Base-by-base conservation (phyloP, 2,329 filamentous ascomycete genomes). In the Penicillium corylophilum region DNA sequence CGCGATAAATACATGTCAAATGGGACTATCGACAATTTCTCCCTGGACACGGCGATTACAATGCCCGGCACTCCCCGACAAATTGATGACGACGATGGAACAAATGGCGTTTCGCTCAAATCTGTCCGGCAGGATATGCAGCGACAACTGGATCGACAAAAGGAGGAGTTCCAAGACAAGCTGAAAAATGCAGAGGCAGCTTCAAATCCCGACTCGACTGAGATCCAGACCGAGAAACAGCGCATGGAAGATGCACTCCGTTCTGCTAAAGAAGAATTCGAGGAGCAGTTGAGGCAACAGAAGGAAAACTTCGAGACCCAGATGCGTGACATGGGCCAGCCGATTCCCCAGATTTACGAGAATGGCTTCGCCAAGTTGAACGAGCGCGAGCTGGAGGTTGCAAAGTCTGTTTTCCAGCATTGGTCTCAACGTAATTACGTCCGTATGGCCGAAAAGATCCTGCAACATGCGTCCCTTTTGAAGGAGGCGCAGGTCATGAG, bases 401-500 rank as follows among this genome's bases (percentile, higher is more conserved):
- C 89, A 1, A 85, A 81, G 57, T 78, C 79, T 29, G 83, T 85
- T 1, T 77, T 89, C 48, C 78, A 82, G 55, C 85, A 88, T 61
- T 99, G 94, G 94, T 85, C 85, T 55, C 82, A 87, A 60, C 85
- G 90, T 26, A 89, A 90, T 64, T 96, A 93, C 64, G 90, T 99
- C 51, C 86, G 87, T 49, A 96, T 99, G 89, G 92, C 93, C 3
- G 94, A 97, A 71, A 84, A 87, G 2, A 86, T 97, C 24, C 77
- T 99, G 41, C 91, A 95, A 66, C 87, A 95, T 68, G 93, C 93
- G 2, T 85, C 89, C 7, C 83, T 86, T 24, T 73, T 99, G 52
- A 99, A 99, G 70, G 94, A 99, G 72, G 94, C 94, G 1, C 94
- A 99, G 67, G 87, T 99, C 54, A 94, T 99, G 90, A 95, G 92